Evolutionary conservation across 2,329 filamentous ascomycete species (phyloP), one percentile per base, ranked within the genome.

Genomic region (Aspergillus costaricaensis): DNA sequence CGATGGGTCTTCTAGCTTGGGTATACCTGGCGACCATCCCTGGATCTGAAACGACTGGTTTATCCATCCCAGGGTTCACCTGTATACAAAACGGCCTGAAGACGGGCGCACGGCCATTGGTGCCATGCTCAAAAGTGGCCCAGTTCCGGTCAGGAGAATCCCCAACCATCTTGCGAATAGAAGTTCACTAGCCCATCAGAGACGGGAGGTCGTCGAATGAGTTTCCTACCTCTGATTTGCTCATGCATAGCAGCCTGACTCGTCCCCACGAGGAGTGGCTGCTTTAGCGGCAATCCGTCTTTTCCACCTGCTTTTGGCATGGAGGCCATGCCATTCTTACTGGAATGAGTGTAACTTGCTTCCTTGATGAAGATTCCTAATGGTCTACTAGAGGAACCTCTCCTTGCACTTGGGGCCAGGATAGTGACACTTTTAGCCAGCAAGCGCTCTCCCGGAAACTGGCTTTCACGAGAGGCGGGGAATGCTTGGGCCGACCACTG

Each of bases 221-320:
- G 17, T 47, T 6, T 41, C 53, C 41, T 36, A 19, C 17, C 53
- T 55, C 30, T 53, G 21, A 43, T 54, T 57, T 48, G 48, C 60
- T 65, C 44, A 60, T 65, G 65, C 56, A 61, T 63, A 55, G 59
- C 61, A 65, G 53, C 60, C 63, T 62, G 55, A 65, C 55, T 57
- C 54, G 53, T 36, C 60, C 57, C 63, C 62, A 65, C 63, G 62
- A 62, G 59, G 62, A 48, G 62, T 62, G 55, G 60, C 62, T 65
- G 57, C 56, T 48, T 63, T 67, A 65, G 59, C 57, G 58, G 61
- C 61, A 63, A 54, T 49, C 60, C 60, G 62, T 44, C 55, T 53
- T 54, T 32, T 49, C 41, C 41, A 38, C 39, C 51, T 54, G 53
- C 52, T 30, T 55, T 25, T 36, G 47, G 7, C 53, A 48, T 48